Conservation (phyloP, 2,329 filamentous ascomycete species). For the Talaromyces sp. region DNA sequence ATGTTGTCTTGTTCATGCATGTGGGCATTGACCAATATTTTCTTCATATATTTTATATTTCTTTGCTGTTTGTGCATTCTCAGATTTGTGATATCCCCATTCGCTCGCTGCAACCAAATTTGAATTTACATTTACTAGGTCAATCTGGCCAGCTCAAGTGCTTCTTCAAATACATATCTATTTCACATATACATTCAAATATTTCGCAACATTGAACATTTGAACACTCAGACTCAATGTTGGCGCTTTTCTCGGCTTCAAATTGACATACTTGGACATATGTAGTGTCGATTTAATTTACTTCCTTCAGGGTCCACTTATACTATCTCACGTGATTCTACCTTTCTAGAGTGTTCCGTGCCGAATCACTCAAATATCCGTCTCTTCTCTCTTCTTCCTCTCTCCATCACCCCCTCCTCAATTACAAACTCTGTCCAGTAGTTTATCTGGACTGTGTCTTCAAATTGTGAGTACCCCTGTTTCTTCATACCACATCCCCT, state of each 20-base stretch:
- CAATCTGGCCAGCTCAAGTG: not conserved
- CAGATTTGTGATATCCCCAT: slow-evolving; percentile 27
- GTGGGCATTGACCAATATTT: too few species aligned
- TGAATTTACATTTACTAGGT: not conserved
- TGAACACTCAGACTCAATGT: too few species aligned
- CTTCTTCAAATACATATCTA: not conserved
- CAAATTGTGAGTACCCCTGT: slow-evolving; percentile 23
- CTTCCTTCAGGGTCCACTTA: not conserved
- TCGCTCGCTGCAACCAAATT: slow-evolving; percentile 24
- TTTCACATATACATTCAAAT: not conserved
- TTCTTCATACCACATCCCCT: not conserved
- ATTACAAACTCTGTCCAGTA: slow-evolving; percentile 7
- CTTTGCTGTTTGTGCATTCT: too few species aligned
- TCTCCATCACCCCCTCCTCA: slow-evolving; percentile 7
- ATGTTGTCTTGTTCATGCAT: slow-evolving; percentile 1
- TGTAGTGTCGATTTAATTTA: not conserved
- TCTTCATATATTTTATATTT: slow-evolving; percentile 5
- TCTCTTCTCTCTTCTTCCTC: slow-evolving; percentile 20
- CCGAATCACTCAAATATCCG: slow-evolving; percentile 24
- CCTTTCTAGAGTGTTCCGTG: slow-evolving; percentile 46
- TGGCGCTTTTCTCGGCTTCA: too few species aligned
- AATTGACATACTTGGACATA: too few species aligned
- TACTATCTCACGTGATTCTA: slow-evolving; percentile 21
- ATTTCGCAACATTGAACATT: too few species aligned
- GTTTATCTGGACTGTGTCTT: slow-evolving; percentile 8